Conservation (phyloP, 495 filamentous ascomycete genomes). For the Penicillium maclennaniae region DNA sequence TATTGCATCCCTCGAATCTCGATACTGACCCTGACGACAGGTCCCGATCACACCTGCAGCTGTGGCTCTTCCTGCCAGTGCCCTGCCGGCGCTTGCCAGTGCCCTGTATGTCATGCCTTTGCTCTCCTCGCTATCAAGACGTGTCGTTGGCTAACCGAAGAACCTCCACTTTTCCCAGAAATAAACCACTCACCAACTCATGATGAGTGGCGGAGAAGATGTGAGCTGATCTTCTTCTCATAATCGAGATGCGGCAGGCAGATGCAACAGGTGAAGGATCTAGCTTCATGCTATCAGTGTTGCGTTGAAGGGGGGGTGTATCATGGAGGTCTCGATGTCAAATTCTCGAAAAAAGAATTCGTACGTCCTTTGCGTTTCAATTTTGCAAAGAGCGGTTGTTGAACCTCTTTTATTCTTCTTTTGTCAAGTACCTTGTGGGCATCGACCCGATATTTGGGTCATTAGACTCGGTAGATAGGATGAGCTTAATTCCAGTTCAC, state of each 20-base stretch:
- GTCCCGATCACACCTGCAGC: conserved; percentile 41
- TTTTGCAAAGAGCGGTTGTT: conserved; percentile 5
- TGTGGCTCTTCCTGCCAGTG: conserved; percentile 46
- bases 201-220: background rate
- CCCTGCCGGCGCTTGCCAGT: conserved; percentile 44
- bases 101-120: conserved; percentile 34
- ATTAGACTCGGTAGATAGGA: conserved; percentile 8
- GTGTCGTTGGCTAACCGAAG: conserved; percentile 8
- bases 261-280: background rate
- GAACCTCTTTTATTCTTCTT: conserved; percentile 22
- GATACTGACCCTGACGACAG: conserved; percentile 25
- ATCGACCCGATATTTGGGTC: conserved; percentile 17
- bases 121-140: background rate
- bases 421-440: conserved; percentile 27
- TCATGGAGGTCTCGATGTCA: background rate
- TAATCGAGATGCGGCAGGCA: background rate
- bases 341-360: background rate
- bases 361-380: conserved; percentile 7
- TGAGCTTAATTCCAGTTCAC: conserved; percentile 11
- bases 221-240: background rate
- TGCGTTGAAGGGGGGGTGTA: background rate
- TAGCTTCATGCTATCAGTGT: background rate
- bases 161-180: conserved; percentile 18
- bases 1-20: background rate
- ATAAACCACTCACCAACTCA: conserved; percentile 19